These are phyloP conservation scores for Toxicodendron radicans DNA, from an alignment of 345 rosid genomes.

Conservation along the genomic window DNA sequence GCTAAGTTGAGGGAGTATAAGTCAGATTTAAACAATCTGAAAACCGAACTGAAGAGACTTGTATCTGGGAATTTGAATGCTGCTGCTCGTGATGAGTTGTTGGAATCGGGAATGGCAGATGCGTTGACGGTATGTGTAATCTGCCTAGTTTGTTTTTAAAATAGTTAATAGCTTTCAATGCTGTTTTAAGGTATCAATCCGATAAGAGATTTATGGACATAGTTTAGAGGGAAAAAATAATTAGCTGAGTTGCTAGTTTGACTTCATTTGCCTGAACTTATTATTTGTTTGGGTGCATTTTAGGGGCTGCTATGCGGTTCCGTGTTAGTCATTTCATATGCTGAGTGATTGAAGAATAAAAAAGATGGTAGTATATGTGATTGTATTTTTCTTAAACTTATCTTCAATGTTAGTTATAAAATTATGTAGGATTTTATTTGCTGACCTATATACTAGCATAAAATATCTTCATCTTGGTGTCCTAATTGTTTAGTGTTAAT, in stretches of 20 bases:
- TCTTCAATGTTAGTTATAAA: background rate
- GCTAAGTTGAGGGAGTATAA: slow-evolving; percentile 80
- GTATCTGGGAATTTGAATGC: slow-evolving; percentile 48
- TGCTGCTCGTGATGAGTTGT: slow-evolving; percentile 67
- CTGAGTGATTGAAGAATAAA: background rate
- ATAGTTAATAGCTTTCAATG: background rate
- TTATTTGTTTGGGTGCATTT: background rate
- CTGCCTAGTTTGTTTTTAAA: background rate
- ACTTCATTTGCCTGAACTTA: background rate
- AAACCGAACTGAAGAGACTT: slow-evolving; percentile 67
- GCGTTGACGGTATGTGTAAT: slow-evolving; percentile 48
- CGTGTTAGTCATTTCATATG: background rate
- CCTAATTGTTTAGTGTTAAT: background rate
- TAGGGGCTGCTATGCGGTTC: background rate
- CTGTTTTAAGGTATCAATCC: background rate
- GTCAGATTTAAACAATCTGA: slow-evolving; percentile 82
- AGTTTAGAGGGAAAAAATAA: background rate
- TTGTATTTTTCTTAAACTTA: background rate
- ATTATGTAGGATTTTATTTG: background rate
- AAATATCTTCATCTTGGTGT: background rate
- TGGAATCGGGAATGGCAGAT: slow-evolving; percentile 83
- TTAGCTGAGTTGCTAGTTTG: background rate
- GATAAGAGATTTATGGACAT: too few relatives aligned
- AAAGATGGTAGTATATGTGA: background rate
- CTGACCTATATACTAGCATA: background rate